Conservation (phyloP, 1,284 basidiomycete species). For the Ganoderma lucidum region DNA sequence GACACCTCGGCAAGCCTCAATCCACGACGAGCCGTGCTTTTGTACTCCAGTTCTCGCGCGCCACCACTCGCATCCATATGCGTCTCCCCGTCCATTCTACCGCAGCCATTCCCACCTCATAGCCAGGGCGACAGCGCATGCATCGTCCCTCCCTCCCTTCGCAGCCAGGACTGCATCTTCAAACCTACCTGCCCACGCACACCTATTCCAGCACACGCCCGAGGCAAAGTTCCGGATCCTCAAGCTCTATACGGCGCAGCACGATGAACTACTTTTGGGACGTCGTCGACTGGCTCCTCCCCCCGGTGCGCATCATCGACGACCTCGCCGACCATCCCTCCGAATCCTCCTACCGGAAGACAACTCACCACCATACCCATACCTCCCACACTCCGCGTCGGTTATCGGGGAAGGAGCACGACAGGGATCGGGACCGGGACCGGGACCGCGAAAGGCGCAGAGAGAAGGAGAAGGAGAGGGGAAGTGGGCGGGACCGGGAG, state of each 20-base stretch:
- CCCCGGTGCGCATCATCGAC: slow-evolving; percentile 42
- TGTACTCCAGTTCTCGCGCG: slow-evolving; percentile 14
- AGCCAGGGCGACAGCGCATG: slow-evolving; percentile 23
- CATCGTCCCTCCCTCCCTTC: slow-evolving; percentile 9
- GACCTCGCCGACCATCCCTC: slow-evolving; percentile 39
- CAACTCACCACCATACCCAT: slow-evolving; percentile 29
- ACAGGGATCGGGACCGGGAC: slow-evolving; percentile 26
- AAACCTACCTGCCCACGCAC: slow-evolving; percentile 12
- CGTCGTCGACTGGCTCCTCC: slow-evolving; percentile 43
- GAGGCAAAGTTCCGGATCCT: neutral
- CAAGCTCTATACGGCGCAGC: slow-evolving; percentile 5
- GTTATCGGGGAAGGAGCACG: slow-evolving; percentile 33
- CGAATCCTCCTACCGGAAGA: slow-evolving; percentile 30
- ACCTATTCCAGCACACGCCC: slow-evolving; percentile 1
- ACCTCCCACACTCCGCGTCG: slow-evolving; percentile 23
- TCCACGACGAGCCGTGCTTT: slow-evolving; percentile 1
- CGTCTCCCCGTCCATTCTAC: slow-evolving; percentile 7
- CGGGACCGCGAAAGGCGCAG: too few relatives aligned
- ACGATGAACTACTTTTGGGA: slow-evolving; percentile 42
- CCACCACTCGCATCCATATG: slow-evolving; percentile 22
- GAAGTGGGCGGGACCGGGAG: too few relatives aligned
- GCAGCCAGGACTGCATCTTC: slow-evolving; percentile 20
- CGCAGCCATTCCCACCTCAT: slow-evolving; percentile 20
- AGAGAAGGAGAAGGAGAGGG: too few relatives aligned
- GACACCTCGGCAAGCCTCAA: slow-evolving; percentile 17